Evolutionary conservation across 352 stramenopile species (phyloP), one percentile per base, ranked within the genome.

Genomic region (Phytophthora hibernalis): DNA sequence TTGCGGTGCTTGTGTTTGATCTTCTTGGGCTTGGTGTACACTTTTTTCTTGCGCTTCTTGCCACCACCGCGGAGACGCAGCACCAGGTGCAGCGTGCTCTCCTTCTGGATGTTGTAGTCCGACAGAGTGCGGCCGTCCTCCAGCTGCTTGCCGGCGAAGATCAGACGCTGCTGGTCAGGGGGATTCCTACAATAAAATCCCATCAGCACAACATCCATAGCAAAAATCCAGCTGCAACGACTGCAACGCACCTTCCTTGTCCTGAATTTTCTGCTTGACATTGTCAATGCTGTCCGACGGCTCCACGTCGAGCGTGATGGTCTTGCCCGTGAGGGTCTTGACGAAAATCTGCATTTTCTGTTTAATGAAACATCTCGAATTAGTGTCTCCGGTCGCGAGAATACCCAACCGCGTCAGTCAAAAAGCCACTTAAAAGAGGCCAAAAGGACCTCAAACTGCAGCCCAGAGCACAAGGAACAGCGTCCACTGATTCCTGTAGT

Each of bases 211-310:
- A 12, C 33, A 9, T 31, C 26, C 2, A 10, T 51, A 10, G 15
- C 2, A 20, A 21, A 11, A 18, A 33, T 2, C 1, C 33, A 3
- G 2, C 33, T 51, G 21, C 33, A 1, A 9, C 8, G n/a, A n/a
- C 16, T 13, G 33, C 2, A 3, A 83, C 81, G 0, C 33, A 89
- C 86, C 98, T 85, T 99, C 98, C 93, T 99, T 99, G 86, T 99
- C 98, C 89, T 99, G 98, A 77, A 99, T 99, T 95, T 99, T 99
- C 68, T 96, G 90, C 94, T 99, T 99, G 64, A 99, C 98, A 89
- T 99, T 99, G 82, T 99, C 97, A 90, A 99, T 99, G 66, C 95
- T 98, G 83, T 99, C 98, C 40, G 89, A 97, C 40, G 98, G 96
- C 85, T 99, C 98, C 44, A 99, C 98, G 88, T 99, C 98, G 52